Percentiles rank a stretch among this genome's conserved stretches.
These are phyloP conservation scores for Aegilops speltoides DNA, from an alignment of 176 grass and related monocot genomes.

Conservation along the genomic window DNA sequence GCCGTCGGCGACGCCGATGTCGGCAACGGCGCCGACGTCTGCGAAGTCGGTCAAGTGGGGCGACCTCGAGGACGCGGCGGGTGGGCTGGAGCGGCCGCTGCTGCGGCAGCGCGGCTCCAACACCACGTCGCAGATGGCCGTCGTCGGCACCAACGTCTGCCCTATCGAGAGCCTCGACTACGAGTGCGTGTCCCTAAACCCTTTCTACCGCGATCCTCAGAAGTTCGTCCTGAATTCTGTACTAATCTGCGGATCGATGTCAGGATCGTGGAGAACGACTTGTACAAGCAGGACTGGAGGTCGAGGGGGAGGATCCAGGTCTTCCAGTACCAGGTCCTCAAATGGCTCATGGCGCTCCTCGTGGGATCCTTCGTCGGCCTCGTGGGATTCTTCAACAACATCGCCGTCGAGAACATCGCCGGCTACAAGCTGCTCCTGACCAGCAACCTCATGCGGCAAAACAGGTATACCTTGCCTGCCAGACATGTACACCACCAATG, in stretches of 20 bases:
- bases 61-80: conserved; percentile 30
- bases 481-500: not conserved
- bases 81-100: conserved; percentile 34
- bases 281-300: conserved; percentile 73
- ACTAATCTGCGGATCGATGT: not conserved
- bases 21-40: conserved; percentile 21
- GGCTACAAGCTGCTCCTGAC: conserved; percentile 64
- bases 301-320: conserved; percentile 55
- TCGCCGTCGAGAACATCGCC: conserved; percentile 75
- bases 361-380: conserved; percentile 49
- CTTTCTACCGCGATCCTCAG: not conserved
- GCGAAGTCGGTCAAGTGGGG: conserved; percentile 35
- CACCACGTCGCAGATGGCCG: conserved; percentile 72
- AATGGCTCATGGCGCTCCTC: conserved; percentile 70
- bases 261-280: conserved; percentile 75
- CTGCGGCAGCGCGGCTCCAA: conserved; percentile 42
- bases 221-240: not conserved
- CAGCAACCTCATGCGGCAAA: conserved; percentile 53
- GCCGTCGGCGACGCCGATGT: conserved; percentile 23
- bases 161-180: conserved; percentile 82
- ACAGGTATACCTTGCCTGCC: conserved; percentile 29
- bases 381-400: conserved; percentile 73
- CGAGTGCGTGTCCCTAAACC: conserved; percentile 36
- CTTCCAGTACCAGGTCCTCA: conserved; percentile 61
- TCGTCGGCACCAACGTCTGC: conserved; percentile 70